phyloP scores from a whole-genome alignment of 768 basidiomycete species.

The Mycena galopus region DNA sequence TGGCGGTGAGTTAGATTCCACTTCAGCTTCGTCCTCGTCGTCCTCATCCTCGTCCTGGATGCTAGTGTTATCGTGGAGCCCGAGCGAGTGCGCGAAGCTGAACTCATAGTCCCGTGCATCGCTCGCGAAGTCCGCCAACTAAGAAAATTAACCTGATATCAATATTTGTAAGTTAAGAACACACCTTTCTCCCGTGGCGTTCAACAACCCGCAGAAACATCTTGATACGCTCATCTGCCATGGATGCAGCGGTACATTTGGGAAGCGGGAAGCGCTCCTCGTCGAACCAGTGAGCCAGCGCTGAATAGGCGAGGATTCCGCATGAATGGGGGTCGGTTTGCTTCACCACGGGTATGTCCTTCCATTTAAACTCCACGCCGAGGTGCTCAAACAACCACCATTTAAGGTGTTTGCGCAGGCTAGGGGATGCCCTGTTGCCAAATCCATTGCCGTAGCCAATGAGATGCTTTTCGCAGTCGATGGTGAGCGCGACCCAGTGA shows the following conservation, averaged over 20 bases:
- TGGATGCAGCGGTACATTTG: background rate
- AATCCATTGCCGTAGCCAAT: constrained; percentile 15
- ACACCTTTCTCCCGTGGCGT: background rate
- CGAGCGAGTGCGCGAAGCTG: too few relatives aligned
- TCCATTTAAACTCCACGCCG: constrained; percentile 11
- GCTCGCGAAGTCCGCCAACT: background rate
- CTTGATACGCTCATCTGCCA: background rate
- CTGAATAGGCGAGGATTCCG: constrained; percentile 17
- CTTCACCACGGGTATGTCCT: constrained; percentile 2
- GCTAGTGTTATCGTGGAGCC: too few relatives aligned
- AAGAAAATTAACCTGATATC: background rate
- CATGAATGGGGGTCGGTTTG: too few relatives aligned
- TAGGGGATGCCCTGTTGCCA: background rate
- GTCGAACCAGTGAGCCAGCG: too few relatives aligned
- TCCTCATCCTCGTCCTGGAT: background rate
- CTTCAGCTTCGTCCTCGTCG: background rate
- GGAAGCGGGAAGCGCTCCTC: background rate
- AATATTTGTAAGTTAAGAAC: background rate
- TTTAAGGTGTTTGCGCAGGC: constrained; percentile 3
- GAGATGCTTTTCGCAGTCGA: background rate
- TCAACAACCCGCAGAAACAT: background rate
- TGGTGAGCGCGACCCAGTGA: constrained; percentile 22
- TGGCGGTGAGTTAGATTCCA: too few relatives aligned
- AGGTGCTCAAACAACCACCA: constrained; percentile 21
- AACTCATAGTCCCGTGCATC: background rate